phyloP scores from a whole-genome alignment of 2,329 filamentous ascomycete species.

The Xylariales sp. region DNA sequence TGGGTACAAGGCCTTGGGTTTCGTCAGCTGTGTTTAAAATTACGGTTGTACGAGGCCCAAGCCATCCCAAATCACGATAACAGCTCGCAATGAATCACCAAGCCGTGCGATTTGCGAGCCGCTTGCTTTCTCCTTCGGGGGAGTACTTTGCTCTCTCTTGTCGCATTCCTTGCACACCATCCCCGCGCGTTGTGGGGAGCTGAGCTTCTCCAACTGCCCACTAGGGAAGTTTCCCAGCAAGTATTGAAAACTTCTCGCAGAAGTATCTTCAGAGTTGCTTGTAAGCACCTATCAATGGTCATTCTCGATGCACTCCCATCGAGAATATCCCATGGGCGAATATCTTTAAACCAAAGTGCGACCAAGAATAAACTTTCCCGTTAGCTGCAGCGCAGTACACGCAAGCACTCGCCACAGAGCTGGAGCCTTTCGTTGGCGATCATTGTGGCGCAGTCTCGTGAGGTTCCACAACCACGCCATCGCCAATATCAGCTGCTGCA shows the following conservation, averaged over 20 bases:
- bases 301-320: no score
- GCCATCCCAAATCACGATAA: background rate
- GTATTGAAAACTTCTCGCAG: background rate
- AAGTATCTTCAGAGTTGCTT: background rate
- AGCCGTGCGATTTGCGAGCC: background rate
- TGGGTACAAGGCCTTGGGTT: no score
- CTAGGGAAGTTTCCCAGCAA: no score
- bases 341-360: background rate
- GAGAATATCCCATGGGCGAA: background rate
- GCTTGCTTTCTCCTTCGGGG: background rate
- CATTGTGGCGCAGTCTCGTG: no score
- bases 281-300: no score
- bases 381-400: background rate
- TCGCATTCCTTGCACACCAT: background rate
- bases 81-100: background rate
- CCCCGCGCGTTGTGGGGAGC: no score
- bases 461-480: no score
- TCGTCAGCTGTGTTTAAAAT: no score
- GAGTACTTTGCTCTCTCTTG: background rate
- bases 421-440: no score
- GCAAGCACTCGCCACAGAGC: background rate
- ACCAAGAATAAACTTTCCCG: background rate
- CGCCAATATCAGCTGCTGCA: no score
- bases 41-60: no score
- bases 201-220: no score